A percentile compares a stretch with the other conserved stretches of the same genome.
Conservation (phyloP, 208 protist species). For the Leishmania arabica region DNA sequence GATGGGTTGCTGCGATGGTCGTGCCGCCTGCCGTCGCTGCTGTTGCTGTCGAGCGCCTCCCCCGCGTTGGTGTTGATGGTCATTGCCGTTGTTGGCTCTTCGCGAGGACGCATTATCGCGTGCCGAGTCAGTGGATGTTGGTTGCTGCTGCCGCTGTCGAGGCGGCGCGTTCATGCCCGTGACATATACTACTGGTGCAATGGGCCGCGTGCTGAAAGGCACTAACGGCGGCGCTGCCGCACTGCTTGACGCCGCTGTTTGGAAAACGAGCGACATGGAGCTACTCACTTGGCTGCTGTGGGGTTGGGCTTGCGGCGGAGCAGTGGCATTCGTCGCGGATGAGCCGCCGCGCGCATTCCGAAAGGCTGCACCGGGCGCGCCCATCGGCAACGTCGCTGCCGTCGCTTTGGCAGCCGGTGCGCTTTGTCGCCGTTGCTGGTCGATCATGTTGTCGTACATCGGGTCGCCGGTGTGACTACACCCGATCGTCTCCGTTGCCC, state of each 20-base stretch:
- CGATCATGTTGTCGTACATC: constrained; percentile 34
- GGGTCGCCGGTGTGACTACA: constrained; percentile 33
- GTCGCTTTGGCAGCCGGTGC: neutral
- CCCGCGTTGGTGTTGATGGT: neutral
- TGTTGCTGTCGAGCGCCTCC: neutral
- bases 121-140: neutral
- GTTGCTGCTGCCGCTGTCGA: constrained; percentile 1
- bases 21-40: neutral
- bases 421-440: constrained; percentile 9
- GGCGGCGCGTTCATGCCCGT: neutral
- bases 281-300: neutral
- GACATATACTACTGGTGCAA: neutral
- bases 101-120: neutral
- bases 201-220: constrained; percentile 35
- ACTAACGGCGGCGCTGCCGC: constrained; percentile 5
- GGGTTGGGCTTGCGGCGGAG: neutral
- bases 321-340: neutral
- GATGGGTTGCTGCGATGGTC: constrained; percentile 8
- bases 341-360: neutral
- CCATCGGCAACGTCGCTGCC: neutral
- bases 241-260: constrained; percentile 2
- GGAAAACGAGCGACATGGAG: constrained; percentile 16
- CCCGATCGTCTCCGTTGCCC: constrained; percentile 18
- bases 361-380: neutral
- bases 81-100: neutral